Conservation (phyloP, 495 filamentous ascomycete species). For the Aspergillus mulundensis region DNA sequence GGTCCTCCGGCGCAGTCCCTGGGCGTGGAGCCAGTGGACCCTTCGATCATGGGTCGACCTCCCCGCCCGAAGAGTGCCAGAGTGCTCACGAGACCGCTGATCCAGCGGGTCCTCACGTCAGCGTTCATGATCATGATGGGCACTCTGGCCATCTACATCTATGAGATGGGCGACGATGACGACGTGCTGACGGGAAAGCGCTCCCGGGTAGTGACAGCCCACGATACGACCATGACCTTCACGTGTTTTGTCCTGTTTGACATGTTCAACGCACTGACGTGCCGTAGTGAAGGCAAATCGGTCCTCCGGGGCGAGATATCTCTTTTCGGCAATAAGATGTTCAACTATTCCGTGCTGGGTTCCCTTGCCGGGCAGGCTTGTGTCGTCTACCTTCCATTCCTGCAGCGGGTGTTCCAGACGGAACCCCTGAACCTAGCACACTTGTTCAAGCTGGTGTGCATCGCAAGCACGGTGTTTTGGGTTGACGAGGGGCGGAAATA, state of each 20-base stretch:
- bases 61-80: constrained; percentile 79
- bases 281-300: constrained; percentile 86
- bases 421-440: constrained; percentile 74
- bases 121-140: constrained; percentile 86
- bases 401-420: constrained; percentile 94
- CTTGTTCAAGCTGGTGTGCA: constrained; percentile 61
- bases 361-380: constrained; percentile 79
- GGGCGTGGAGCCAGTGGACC: constrained; percentile 93
- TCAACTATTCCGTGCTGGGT: constrained; percentile 87
- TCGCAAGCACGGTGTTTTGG: constrained; percentile 91
- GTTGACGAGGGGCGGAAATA: constrained; percentile 89
- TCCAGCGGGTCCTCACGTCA: constrained; percentile 82
- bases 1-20: constrained; percentile 96
- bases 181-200: constrained; percentile 36
- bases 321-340: constrained; percentile 82
- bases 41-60: constrained; percentile 86
- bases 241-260: constrained; percentile 98
- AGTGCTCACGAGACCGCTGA: constrained; percentile 76
- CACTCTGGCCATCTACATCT: constrained; percentile 84
- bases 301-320: constrained; percentile 80
- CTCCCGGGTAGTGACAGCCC: constrained; percentile 68
- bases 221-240: constrained; percentile 99
- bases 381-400: constrained; percentile 89
- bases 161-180: constrained; percentile 73
- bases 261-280: constrained; percentile 96